Conservation (phyloP, 805 yeast genomes). For the Komagataella mondaviorum region DNA sequence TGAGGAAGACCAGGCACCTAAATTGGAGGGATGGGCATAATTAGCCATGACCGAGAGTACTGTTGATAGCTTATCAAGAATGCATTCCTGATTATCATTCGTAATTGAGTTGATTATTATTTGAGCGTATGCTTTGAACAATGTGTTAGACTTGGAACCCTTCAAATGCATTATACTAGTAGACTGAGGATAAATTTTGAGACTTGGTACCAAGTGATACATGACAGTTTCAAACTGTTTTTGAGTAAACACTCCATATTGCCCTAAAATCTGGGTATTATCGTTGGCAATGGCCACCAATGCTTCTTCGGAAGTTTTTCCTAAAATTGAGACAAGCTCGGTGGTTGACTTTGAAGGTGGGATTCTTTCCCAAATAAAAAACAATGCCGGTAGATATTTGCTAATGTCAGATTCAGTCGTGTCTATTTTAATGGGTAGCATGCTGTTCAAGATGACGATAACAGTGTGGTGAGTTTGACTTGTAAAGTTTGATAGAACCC, state of each 20-base stretch:
- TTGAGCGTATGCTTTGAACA: constrained; percentile 27
- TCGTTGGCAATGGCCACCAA: constrained; percentile 19
- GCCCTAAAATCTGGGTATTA: constrained; percentile 21
- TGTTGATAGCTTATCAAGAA: constrained; percentile 36
- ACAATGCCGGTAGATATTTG: constrained; percentile 48
- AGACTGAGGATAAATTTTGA: constrained; percentile 39
- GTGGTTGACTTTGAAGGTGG: constrained; percentile 20
- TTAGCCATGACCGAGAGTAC: constrained; percentile 63
- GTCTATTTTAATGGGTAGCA: constrained; percentile 34
- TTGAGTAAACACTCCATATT: constrained; percentile 50
- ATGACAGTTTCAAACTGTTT: constrained; percentile 30
- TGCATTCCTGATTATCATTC: constrained; percentile 24
- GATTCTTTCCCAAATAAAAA: constrained; percentile 58
- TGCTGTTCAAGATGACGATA: constrained; percentile 35
- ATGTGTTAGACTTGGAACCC: constrained; percentile 3
- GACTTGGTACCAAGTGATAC: not conserved
- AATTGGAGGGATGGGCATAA: constrained; percentile 83
- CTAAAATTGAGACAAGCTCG: constrained; percentile 50
- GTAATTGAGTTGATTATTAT: constrained; percentile 51
- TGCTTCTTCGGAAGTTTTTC: constrained; percentile 40
- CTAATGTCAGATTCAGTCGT: constrained; percentile 17
- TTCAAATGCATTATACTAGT: constrained; percentile 12
- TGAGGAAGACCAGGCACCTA: constrained; percentile 76
- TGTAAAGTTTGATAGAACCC: constrained; percentile 36
- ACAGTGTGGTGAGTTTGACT: constrained; percentile 37